Evolutionary conservation across 1,284 basidiomycete genomes (phyloP).

Genomic region (Apiotrichum montevideense): DNA sequence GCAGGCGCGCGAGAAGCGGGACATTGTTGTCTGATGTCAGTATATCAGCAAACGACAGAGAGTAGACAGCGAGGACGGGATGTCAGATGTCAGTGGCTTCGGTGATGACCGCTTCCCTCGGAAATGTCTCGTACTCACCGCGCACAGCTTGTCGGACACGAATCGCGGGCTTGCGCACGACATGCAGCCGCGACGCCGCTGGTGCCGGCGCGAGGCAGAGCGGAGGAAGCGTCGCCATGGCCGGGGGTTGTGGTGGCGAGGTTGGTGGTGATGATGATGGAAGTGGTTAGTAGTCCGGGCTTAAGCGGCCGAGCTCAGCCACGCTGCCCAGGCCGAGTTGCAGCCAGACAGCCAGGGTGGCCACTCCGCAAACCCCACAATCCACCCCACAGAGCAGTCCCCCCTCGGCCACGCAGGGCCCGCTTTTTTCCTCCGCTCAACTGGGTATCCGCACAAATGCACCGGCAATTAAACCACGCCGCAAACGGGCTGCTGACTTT

Average conservation of each 20-base stretch:
- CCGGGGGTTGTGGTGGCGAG: neutral
- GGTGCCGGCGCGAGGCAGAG: neutral
- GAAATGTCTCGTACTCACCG: constrained; percentile 21
- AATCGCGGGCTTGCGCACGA: constrained; percentile 28
- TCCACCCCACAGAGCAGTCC: neutral
- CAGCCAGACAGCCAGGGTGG: too few relatives aligned
- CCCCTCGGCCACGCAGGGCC: too few relatives aligned
- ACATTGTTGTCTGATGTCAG: constrained; percentile 72
- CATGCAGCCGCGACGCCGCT: constrained; percentile 19
- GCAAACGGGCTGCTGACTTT: too few relatives aligned
- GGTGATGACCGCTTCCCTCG: neutral
- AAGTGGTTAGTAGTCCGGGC: neutral
- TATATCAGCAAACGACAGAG: neutral
- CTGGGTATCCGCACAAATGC: too few relatives aligned
- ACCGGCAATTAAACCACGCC: too few relatives aligned
- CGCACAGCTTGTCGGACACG: constrained; percentile 40
- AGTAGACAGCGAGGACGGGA: neutral
- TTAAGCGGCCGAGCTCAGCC: constrained; percentile 1
- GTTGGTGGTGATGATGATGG: constrained; percentile 1
- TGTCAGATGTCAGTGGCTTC: neutral
- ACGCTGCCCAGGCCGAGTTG: too few relatives aligned
- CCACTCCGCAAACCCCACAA: too few relatives aligned
- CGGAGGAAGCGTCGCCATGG: constrained; percentile 2
- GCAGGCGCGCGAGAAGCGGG: constrained; percentile 67
- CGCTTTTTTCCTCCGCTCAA: too few relatives aligned